Evolutionary conservation across 129 eudicot genomes (phyloP).

Genomic region (Flaveria bidentis): DNA sequence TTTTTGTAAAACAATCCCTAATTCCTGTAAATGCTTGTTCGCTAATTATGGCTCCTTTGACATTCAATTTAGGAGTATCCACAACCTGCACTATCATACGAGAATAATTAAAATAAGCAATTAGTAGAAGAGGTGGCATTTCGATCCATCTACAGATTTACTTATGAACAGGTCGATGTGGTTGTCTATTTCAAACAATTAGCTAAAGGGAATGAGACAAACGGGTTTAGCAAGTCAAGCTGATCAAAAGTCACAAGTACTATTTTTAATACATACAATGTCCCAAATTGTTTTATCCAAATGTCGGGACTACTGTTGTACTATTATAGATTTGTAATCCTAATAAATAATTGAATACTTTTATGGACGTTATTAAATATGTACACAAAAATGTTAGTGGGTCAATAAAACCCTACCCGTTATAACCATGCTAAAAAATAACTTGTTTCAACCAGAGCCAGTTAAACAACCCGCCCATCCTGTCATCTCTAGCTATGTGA

Average conservation of each 20-base stretch:
- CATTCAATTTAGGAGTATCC: slow-evolving; percentile 54
- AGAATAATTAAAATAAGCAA: neutral
- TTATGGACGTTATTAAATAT: neutral
- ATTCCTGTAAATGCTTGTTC: slow-evolving; percentile 81
- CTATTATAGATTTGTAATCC: neutral
- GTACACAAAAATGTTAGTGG: neutral
- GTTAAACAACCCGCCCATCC: neutral
- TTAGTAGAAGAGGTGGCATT: neutral
- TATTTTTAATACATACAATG: neutral
- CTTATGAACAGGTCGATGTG: neutral
- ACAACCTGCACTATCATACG: slow-evolving; percentile 60
- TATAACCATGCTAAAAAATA: neutral
- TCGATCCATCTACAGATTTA: neutral
- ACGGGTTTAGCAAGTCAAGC: neutral
- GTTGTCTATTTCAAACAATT: neutral
- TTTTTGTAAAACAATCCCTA: slow-evolving; percentile 73
- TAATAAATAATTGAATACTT: neutral
- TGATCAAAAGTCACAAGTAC: neutral
- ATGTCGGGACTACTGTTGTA: neutral
- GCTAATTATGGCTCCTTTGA: slow-evolving; percentile 44
- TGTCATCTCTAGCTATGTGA: neutral
- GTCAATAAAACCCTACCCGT: neutral
- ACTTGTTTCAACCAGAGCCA: neutral
- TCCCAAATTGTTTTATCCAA: neutral
- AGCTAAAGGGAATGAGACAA: slow-evolving; percentile 1